Base-by-base conservation (phyloP, 2,329 filamentous ascomycete species). In the Ustulina deusta region DNA sequence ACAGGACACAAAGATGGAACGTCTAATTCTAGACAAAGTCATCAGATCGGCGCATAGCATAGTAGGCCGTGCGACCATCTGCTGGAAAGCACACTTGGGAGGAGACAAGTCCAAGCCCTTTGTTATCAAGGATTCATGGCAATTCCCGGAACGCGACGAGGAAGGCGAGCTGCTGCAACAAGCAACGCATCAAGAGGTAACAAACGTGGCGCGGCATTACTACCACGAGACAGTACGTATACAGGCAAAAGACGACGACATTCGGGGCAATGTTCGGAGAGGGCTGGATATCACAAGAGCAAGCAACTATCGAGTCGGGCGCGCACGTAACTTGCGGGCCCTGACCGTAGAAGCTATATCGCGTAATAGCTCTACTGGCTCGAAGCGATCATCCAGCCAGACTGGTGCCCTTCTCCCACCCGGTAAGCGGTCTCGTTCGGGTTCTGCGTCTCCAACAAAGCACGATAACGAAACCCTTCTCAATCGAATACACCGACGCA, bases 121-220 rank as follows among this genome's bases (percentile, higher is more conserved):
- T 70, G 78, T 85, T 22, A 76, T 85, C 63, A 86, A 85, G 69
- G 80, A 83, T 68, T 83, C 78, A 6, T 84, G 78, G 81, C 79
- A 85, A 61, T 81, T 79, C 54, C 69, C 69, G 5, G 78, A 84
- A 62, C 79, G 79, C 7, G 74, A 79, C 2, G 79, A 84, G 54
- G 81, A 85, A 71, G 81, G 81, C 46, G 69, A 79, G 17, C 63
- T 84, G 38, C 66, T 85, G 5, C 55, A 59, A 10, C 74, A 82
- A 64, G 80, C 77, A 40, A 82, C 77, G 10, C 46, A 73, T 3
- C 78, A 78, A 70, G 74, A 69, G 0, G 79, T 82, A 5, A 61
- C 78, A 0, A 81, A 84, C 55, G 74, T 84, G 20, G 78, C 80
- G 40, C 74, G 79, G 63, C 79, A 84, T 66, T 83, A 82, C 74